Evolutionary conservation across 352 stramenopile species (phyloP), one percentile per base, ranked within the genome.

Genomic region (Phytophthora chlamydospora): DNA sequence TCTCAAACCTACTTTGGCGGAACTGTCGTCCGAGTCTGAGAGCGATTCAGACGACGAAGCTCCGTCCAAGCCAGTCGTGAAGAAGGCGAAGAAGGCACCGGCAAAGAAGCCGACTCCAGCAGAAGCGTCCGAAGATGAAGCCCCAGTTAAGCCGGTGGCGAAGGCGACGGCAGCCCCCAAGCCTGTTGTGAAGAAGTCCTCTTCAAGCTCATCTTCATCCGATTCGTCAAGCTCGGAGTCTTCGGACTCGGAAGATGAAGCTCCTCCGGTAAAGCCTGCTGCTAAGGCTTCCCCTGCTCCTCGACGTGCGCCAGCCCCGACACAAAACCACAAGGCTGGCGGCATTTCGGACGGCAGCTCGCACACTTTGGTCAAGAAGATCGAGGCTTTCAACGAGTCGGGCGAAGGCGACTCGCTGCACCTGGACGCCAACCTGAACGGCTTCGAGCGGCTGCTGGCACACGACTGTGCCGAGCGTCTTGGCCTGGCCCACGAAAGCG

Each of bases 311-410:
- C 38, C 66, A 3, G n/a, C 38, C 0, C 35, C 48, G n/a, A 52
- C 39, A 6, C 44, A 47, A 14, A 73, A 58, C 33, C 41, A 71
- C 34, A 63, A 68, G 38, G 59, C 63, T 13, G 58, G 60, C 6
- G 73, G 77, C 27, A 92, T 91, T 50, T 93, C 84, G 9, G 57
- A 65, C 0, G 76, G 73, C 50, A 93, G 76, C 42, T 82, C 76
- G 10, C 87, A 95, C 61, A 88, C 85, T 38, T 62, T 95, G n/a
- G 87, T 95, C 21, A 90, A 90, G 71, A 88, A 88, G 54, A 93
- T 95, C 11, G 83, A 94, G 51, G 73, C 64, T 24, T 95, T 89
- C 52, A 54, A 49, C 31, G 78, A 77, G 35, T 89, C 83, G n/a
- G 68, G 66, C 13, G 66, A 59, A 31, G 64, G 51, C 4, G 57